These are phyloP conservation scores for Pythium aquatile DNA, from an alignment of 352 stramenopile genomes.

Conservation along the genomic window DNA sequence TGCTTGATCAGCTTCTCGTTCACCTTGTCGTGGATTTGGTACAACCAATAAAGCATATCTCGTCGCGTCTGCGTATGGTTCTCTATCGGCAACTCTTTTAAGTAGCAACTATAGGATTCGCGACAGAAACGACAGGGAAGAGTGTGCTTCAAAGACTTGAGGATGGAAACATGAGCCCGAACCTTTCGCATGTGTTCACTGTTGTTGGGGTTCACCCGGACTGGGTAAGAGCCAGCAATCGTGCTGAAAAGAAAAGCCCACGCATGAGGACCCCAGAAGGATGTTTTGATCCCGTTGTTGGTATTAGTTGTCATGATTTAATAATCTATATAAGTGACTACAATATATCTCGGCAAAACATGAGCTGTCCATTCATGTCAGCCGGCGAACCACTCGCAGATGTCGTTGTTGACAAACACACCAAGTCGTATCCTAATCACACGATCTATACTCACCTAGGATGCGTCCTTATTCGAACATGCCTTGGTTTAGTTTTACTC, in stretches of 20 bases:
- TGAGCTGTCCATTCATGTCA: no score
- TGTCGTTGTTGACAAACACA: neutral
- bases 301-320: no score
- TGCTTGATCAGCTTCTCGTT: neutral
- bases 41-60: neutral
- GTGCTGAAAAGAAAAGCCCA: constrained; percentile 4
- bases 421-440: no score
- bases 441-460: neutral
- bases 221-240: neutral
- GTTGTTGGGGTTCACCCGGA: neutral
- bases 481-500: neutral
- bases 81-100: neutral
- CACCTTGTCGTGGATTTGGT: neutral
- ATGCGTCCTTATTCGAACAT: neutral
- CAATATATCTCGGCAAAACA: no score
- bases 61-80: neutral
- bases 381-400: neutral
- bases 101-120: neutral
- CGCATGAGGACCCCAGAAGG: neutral
- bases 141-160: neutral
- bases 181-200: neutral
- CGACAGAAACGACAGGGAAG: neutral
- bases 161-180: neutral
- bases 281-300: constrained; percentile 2
- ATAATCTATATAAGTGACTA: neutral